These are phyloP conservation scores for Leishmania guyanensis DNA, from an alignment of 208 protist species.

Conservation along the genomic window DNA sequence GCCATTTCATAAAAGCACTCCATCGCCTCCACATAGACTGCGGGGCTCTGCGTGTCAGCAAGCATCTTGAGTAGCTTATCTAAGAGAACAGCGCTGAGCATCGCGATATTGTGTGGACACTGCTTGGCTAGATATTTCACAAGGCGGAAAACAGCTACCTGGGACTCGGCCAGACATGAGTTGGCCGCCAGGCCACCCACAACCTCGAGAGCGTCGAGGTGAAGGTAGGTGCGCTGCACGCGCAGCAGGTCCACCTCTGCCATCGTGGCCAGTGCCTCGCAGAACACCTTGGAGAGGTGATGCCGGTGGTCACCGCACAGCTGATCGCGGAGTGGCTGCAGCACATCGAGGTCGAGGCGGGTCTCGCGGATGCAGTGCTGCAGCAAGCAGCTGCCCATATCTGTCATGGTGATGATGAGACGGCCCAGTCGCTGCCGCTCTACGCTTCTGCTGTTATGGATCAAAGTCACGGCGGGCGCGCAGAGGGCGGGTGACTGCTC, in stretches of 20 bases:
- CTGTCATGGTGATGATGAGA: conserved; percentile 29
- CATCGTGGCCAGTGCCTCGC: conserved; percentile 45
- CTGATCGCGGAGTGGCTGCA: conserved; percentile 62
- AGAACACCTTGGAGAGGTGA: conserved; percentile 54
- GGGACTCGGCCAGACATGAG: conserved; percentile 52
- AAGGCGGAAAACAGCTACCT: conserved; percentile 52
- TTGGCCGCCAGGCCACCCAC: conserved; percentile 43
- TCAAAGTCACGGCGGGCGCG: conserved; percentile 25
- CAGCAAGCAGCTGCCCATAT: conserved; percentile 30
- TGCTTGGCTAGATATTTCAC: conserved; percentile 42
- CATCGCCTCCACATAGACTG: conserved; percentile 57
- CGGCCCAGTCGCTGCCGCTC: conserved; percentile 43
- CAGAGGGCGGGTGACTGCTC: conserved; percentile 24
- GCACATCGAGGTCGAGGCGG: conserved; percentile 38
- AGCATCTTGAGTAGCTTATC: conserved; percentile 42
- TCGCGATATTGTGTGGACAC: conserved; percentile 50
- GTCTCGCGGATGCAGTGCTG: conserved; percentile 36
- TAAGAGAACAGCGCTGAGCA: conserved; percentile 48
- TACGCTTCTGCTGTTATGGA: conserved; percentile 15
- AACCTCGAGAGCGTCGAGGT: conserved; percentile 76
- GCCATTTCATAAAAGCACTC: conserved; percentile 71
- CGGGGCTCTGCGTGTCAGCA: conserved; percentile 37
- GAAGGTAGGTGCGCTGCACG: conserved; percentile 43
- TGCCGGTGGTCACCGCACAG: conserved; percentile 44
- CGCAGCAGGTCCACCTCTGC: conserved; percentile 30